Percentiles rank a stretch among this genome's conserved stretches.
phyloP scores from a whole-genome alignment of 306 rosid species.

The Dalbergia cultrata region DNA sequence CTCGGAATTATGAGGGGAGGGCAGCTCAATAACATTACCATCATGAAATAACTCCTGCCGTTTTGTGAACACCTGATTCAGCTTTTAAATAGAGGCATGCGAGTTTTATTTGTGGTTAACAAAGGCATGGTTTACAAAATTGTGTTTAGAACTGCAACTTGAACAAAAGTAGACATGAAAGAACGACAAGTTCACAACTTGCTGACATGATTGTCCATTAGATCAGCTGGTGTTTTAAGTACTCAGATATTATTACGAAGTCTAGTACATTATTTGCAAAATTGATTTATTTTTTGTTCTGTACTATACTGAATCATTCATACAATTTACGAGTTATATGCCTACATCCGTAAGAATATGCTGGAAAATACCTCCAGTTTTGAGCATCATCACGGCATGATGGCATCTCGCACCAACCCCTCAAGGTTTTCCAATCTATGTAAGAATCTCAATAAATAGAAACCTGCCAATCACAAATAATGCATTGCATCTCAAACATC shows the following conservation, averaged over 20 bases:
- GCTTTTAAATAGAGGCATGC: not conserved
- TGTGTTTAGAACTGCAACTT: not conserved
- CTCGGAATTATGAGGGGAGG: too few relatives aligned
- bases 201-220: not conserved
- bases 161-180: not conserved
- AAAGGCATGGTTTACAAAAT: not conserved
- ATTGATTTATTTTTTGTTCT: constrained; percentile 29
- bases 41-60: too few relatives aligned
- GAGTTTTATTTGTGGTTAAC: too few relatives aligned
- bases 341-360: constrained; percentile 37
- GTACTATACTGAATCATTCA: not conserved
- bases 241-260: constrained; percentile 28
- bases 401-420: constrained; percentile 32
- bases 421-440: constrained; percentile 35
- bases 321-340: constrained; percentile 22
- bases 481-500: constrained; percentile 15
- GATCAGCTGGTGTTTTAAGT: constrained; percentile 21
- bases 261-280: constrained; percentile 35
- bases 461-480: constrained; percentile 38
- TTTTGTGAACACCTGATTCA: not conserved
- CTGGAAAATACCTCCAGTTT: constrained; percentile 25
- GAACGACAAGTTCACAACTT: not conserved
- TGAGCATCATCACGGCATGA: constrained; percentile 12
- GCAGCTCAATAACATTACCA: too few relatives aligned
- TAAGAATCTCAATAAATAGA: constrained; percentile 31